Conservation (phyloP, 1,284 basidiomycete genomes). For the Melampsora americana region DNA sequence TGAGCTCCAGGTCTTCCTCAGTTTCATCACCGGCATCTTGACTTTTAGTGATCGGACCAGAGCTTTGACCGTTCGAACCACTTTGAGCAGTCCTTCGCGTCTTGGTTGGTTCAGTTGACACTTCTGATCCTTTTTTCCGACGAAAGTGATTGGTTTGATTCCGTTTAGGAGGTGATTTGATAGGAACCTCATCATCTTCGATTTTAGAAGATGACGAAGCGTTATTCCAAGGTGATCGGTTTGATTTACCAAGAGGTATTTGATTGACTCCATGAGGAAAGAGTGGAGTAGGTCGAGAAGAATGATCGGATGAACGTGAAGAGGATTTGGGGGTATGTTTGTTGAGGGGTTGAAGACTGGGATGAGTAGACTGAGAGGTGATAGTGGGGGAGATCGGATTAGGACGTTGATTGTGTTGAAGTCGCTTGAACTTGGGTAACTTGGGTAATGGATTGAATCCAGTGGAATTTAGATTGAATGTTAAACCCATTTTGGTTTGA, state of each 20-base stretch:
- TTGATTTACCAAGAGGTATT: neutral
- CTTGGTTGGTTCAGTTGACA: constrained; percentile 8
- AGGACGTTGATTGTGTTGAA: neutral
- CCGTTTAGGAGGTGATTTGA: constrained; percentile 5
- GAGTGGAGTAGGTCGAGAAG: neutral
- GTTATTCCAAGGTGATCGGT: neutral
- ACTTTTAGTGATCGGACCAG: neutral
- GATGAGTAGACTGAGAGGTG: neutral
- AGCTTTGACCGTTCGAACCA: neutral
- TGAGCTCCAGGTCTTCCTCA: neutral
- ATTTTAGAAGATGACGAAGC: neutral
- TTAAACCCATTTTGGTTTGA: neutral
- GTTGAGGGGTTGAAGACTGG: neutral
- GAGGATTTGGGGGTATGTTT: neutral
- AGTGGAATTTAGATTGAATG: neutral
- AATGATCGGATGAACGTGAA: neutral
- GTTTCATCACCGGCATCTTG: neutral
- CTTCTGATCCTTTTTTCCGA: constrained; percentile 1
- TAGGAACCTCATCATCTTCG: neutral
- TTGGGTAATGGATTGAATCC: neutral
- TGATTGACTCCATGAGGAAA: neutral
- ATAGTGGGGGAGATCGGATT: neutral
- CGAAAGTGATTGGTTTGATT: neutral
- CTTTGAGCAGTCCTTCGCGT: neutral
- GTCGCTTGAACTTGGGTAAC: neutral